Percentiles rank a stretch among this genome's conserved stretches.
Evolutionary conservation across 1,284 basidiomycete genomes (phyloP).

Genomic region (Ustilago shanxiensis): DNA sequence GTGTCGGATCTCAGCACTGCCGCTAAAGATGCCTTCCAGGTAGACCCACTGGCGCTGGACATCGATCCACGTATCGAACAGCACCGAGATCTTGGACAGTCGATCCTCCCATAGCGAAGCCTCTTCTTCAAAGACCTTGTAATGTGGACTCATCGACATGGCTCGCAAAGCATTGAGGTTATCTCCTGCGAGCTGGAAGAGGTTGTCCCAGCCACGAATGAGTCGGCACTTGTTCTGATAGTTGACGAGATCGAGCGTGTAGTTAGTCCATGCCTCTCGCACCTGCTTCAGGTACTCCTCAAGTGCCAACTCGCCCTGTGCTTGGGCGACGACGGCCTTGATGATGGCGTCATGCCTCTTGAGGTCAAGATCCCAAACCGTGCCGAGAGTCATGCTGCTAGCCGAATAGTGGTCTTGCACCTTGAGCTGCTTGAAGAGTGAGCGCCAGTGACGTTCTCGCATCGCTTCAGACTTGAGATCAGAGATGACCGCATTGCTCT

Average conservation of each 20-base stretch:
- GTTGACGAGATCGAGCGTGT: conserved; percentile 94
- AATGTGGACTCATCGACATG: conserved; percentile 75
- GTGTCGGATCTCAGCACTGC: conserved; percentile 86
- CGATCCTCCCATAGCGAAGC: conserved; percentile 71
- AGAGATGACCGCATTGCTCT: conserved; percentile 87
- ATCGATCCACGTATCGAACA: conserved; percentile 99
- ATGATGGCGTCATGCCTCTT: conserved; percentile 91
- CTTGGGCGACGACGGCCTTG: conserved; percentile 94
- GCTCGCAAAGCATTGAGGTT: conserved; percentile 94
- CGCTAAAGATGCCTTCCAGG: conserved; percentile 98
- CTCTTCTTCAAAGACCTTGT: conserved; percentile 71
- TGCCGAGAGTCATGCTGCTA: conserved; percentile 89
- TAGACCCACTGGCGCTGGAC: conserved; percentile 99
- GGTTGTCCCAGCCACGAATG: conserved; percentile 91
- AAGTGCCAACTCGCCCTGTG: conserved; percentile 85
- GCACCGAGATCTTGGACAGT: conserved; percentile 73
- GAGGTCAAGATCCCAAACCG: conserved; percentile 96
- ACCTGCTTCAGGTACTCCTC: conserved; percentile 75
- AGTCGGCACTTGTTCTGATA: conserved; percentile 99
- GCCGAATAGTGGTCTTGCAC: conserved; percentile 69
- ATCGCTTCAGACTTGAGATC: conserved; percentile 97
- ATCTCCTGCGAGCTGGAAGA: conserved; percentile 72
- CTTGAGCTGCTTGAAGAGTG: conserved; percentile 91
- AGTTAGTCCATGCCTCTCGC: conserved; percentile 95
- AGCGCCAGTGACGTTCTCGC: conserved; percentile 98